Percentiles rank a stretch among this genome's conserved stretches.
These are phyloP conservation scores for Vanrija pseudolonga DNA, from an alignment of 1,284 basidiomycete genomes.

Conservation along the genomic window DNA sequence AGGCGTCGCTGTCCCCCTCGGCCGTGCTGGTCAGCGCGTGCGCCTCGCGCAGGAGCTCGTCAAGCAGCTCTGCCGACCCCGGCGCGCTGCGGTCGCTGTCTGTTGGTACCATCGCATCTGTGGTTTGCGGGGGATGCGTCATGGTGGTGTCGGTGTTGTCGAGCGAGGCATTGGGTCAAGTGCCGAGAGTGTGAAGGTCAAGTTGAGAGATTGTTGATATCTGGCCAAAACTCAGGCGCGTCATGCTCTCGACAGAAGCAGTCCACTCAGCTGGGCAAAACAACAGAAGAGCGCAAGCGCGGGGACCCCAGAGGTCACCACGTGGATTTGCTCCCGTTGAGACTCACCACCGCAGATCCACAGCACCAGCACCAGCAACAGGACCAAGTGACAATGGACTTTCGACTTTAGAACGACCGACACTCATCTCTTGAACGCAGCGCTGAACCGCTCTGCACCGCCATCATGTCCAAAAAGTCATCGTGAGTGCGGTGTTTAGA, in stretches of 20 bases:
- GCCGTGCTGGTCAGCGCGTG: slow-evolving; percentile 19
- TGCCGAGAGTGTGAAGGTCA: too few relatives aligned
- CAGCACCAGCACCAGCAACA: too few relatives aligned
- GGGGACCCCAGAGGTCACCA: background rate
- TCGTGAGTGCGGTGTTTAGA: slow-evolving; percentile 15
- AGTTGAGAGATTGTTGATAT: too few relatives aligned
- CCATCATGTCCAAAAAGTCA: slow-evolving; percentile 32
- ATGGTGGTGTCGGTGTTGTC: background rate
- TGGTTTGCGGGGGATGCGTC: background rate
- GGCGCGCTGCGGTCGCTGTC: background rate
- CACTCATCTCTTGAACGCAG: background rate
- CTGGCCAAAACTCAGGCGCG: too few relatives aligned
- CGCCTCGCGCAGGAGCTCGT: slow-evolving; percentile 35
- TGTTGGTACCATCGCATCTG: too few relatives aligned
- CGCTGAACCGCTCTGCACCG: background rate
- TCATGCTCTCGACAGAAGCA: too few relatives aligned
- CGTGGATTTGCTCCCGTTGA: background rate
- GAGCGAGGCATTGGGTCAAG: too few relatives aligned
- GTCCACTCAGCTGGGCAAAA: too few relatives aligned
- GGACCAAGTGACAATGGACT: too few relatives aligned
- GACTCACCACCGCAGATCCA: background rate
- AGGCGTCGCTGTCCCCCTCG: slow-evolving; percentile 12
- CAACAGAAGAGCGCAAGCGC: too few relatives aligned
- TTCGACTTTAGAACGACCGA: too few relatives aligned
- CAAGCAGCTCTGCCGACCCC: slow-evolving; percentile 21